Evolutionary conservation across 2,329 filamentous ascomycete genomes (phyloP), one percentile per base, ranked within the genome.

Genomic region (Chaetothyriales sp.): DNA sequence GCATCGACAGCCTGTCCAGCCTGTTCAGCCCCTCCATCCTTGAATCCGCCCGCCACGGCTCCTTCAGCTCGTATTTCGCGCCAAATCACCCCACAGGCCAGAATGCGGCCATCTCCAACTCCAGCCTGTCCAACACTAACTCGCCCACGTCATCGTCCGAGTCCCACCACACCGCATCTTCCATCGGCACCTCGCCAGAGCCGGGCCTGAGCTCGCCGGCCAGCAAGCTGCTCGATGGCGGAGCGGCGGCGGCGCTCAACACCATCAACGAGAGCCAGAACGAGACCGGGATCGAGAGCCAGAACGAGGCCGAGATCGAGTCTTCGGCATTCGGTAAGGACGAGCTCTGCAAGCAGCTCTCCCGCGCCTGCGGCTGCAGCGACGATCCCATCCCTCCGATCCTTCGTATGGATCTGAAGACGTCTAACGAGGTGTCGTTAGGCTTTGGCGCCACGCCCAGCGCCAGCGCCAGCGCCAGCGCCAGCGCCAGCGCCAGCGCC

Each of bases 1-100:
- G 56, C 47, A 48, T 61, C 25, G 57, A 63, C 44, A 80, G 77
- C 56, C 73, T 80, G 49, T 74, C 74, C 9, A 74, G 73, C 44
- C 66, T 82, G 6, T 85, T 84, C 64, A 81, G 75, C 49, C 79
- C 81, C 3, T 72, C 72, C 6, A 65, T 76, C 19, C 64, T 77
- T 18, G 70, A 73, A 55, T 71, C 66, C 46, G 71, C 70, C 54
- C 69, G 67, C 33, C 68, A 69, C 57, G 69, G 63, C 44, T 66
- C 67, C 48, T 61, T 64, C 44, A 63, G 64, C 56, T 68, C 69
- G 43, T 70, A 69, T 50, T 66, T 69, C 50, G 43, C 20, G 18
- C 50, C 48, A 50, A 56, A 51, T 43, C 51, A 45, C 43, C 44
- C 29, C 59, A 53, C 56, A 56, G 57, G 58, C 58, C 56, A 59